phyloP scores from a whole-genome alignment of 441 rosid genomes.

The Populus hybrid region DNA sequence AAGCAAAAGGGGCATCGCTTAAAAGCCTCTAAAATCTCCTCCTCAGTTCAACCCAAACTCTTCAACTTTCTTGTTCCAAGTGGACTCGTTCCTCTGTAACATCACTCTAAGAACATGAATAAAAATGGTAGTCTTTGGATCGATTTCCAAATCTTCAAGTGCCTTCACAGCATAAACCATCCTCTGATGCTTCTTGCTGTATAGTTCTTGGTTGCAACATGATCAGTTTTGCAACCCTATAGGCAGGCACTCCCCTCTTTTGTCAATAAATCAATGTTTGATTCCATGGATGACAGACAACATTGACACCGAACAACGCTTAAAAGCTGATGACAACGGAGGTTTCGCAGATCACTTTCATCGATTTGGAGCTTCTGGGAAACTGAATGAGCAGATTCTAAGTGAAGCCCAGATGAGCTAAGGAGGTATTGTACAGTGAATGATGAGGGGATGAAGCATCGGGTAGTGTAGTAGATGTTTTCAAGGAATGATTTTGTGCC shows the following conservation, averaged over 20 bases:
- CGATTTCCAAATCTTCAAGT: not conserved
- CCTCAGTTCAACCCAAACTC: conserved; percentile 26
- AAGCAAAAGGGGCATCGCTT: conserved; percentile 12
- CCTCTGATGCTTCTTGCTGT: not conserved
- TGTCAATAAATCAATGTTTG: conserved; percentile 10
- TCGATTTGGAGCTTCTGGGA: not conserved
- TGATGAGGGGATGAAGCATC: not conserved
- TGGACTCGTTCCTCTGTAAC: not conserved
- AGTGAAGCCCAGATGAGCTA: conserved; percentile 5
- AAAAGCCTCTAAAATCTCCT: conserved; percentile 20
- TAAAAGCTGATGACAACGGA: not conserved
- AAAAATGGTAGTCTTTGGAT: conserved; percentile 4
- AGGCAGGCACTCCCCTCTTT: conserved; percentile 8
- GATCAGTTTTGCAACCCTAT: not conserved
- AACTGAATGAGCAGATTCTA: conserved; percentile 10
- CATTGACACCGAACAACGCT: conserved; percentile 4
- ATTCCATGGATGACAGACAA: not conserved
- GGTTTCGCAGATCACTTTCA: not conserved
- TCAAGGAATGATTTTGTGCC: not conserved
- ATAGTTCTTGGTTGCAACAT: not conserved
- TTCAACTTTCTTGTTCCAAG: conserved; percentile 21
- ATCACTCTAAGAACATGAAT: conserved; percentile 7
- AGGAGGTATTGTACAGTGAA: conserved; percentile 16
- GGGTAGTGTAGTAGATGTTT: not conserved
- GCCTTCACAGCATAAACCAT: conserved; percentile 5